These are phyloP conservation scores for Cladosporium halotolerans DNA, from an alignment of 2,329 filamentous ascomycete species.

Conservation along the genomic window DNA sequence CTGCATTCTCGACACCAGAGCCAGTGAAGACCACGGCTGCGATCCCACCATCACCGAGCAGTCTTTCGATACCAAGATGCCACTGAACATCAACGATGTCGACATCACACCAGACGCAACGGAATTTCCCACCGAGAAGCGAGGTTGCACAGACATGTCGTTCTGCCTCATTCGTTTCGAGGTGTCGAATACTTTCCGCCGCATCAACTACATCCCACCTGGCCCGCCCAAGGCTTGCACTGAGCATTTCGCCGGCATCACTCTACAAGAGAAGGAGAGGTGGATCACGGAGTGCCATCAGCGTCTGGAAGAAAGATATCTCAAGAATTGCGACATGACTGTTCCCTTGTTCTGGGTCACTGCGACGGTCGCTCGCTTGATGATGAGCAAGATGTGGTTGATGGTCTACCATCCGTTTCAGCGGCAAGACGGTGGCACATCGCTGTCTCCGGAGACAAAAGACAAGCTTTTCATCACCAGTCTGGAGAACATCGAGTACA, in stretches of 20 bases:
- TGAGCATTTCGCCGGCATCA: conserved; percentile 38
- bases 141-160: conserved; percentile 54
- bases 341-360: conserved; percentile 62
- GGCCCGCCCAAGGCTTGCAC: conserved; percentile 36
- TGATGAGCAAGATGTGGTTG: conserved; percentile 73
- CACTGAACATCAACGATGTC: conserved; percentile 51
- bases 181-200: conserved; percentile 42
- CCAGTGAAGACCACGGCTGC: conserved; percentile 58
- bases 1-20: conserved; percentile 52
- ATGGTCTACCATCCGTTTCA: conserved; percentile 70
- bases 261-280: conserved; percentile 42
- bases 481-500: conserved; percentile 69
- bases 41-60: conserved; percentile 54
- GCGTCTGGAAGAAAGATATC: conserved; percentile 44
- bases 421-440: conserved; percentile 50
- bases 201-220: conserved; percentile 41
- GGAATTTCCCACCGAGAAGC: conserved; percentile 42
- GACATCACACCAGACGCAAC: conserved; percentile 47
- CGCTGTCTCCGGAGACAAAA: conserved; percentile 55
- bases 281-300: conserved; percentile 45
- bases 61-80: conserved; percentile 55
- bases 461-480: conserved; percentile 66
- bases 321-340: conserved; percentile 47
- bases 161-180: conserved; percentile 51
- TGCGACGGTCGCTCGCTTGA: conserved; percentile 61